These are phyloP conservation scores for Durotheca rogersii DNA, from an alignment of 495 filamentous ascomycete genomes.

Conservation along the genomic window DNA sequence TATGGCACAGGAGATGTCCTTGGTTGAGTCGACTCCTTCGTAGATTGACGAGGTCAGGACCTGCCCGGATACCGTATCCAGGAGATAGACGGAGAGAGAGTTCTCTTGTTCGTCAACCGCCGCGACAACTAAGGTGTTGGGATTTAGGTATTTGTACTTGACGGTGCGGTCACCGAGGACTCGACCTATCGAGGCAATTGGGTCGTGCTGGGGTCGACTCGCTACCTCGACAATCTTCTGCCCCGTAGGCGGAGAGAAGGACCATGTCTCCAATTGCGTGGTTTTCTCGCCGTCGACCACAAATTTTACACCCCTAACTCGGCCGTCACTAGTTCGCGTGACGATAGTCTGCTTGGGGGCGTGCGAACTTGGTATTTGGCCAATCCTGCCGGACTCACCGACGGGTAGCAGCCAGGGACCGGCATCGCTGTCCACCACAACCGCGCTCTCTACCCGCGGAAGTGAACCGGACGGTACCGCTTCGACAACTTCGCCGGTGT, in stretches of 20 bases:
- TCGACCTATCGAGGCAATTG: constrained; percentile 90
- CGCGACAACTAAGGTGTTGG: constrained; percentile 79
- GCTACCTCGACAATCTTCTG: constrained; percentile 68
- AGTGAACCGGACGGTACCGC: constrained; percentile 39
- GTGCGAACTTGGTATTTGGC: constrained; percentile 38
- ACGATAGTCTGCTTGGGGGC: constrained; percentile 57
- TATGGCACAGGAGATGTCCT: constrained; percentile 72
- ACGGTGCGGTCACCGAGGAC: constrained; percentile 89
- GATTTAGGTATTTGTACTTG: constrained; percentile 95
- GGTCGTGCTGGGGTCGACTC: constrained; percentile 72
- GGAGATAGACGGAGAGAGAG: constrained; percentile 69
- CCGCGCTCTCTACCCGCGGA: constrained; percentile 45
- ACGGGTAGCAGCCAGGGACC: constrained; percentile 53
- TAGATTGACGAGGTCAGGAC: constrained; percentile 71
- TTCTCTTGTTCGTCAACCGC: constrained; percentile 58
- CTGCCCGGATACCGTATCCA: constrained; percentile 84
- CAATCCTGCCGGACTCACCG: constrained; percentile 47
- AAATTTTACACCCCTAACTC: constrained; percentile 62
- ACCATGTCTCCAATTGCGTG: constrained; percentile 63
- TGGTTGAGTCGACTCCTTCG: constrained; percentile 68
- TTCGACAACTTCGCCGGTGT: constrained; percentile 57
- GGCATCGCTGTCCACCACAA: constrained; percentile 51
- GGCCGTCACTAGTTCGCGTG: constrained; percentile 59
- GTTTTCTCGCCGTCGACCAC: constrained; percentile 44
- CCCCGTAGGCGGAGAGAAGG: constrained; percentile 65